These are phyloP conservation scores for Diplodia sapinea DNA, from an alignment of 2,329 filamentous ascomycete genomes.

Conservation along the genomic window DNA sequence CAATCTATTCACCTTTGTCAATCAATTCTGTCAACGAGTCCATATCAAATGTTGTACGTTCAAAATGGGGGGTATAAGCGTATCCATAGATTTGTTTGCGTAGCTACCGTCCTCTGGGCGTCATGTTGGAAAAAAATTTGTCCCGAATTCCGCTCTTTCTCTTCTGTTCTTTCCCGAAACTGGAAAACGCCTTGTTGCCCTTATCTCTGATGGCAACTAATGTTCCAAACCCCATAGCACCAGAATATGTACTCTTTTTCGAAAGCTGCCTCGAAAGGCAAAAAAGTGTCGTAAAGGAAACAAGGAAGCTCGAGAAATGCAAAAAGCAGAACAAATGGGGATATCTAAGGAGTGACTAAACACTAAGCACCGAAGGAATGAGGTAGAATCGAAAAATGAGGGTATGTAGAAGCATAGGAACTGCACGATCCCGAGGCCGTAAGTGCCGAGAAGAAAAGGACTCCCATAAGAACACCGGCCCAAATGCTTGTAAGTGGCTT, in stretches of 20 bases:
- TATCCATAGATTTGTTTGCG: slow-evolving; percentile 29
- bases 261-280: slow-evolving; percentile 1
- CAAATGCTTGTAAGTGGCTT: slow-evolving; percentile 27
- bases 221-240: slow-evolving; percentile 20
- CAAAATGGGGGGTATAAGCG: slow-evolving; percentile 10
- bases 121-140: slow-evolving; percentile 21
- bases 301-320: background rate
- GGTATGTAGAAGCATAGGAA: slow-evolving; percentile 22
- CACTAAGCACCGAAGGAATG: slow-evolving; percentile 13
- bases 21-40: background rate
- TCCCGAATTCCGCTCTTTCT: slow-evolving; percentile 22
- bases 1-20: background rate
- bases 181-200: slow-evolving; percentile 19
- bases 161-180: slow-evolving; percentile 5
- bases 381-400: slow-evolving; percentile 27
- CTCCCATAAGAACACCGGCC: slow-evolving; percentile 12
- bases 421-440: slow-evolving; percentile 15
- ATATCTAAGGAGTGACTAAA: slow-evolving; percentile 25
- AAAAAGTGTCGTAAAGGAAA: slow-evolving; percentile 5
- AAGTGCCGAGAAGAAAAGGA: slow-evolving; percentile 2
- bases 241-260: slow-evolving; percentile 7
- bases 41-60: background rate
- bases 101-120: slow-evolving; percentile 28
- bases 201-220: background rate
- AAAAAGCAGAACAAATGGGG: slow-evolving; percentile 9